Evolutionary conservation across 2,329 filamentous ascomycete genomes (phyloP).

Genomic region (Teratosphaeria gauchensis): DNA sequence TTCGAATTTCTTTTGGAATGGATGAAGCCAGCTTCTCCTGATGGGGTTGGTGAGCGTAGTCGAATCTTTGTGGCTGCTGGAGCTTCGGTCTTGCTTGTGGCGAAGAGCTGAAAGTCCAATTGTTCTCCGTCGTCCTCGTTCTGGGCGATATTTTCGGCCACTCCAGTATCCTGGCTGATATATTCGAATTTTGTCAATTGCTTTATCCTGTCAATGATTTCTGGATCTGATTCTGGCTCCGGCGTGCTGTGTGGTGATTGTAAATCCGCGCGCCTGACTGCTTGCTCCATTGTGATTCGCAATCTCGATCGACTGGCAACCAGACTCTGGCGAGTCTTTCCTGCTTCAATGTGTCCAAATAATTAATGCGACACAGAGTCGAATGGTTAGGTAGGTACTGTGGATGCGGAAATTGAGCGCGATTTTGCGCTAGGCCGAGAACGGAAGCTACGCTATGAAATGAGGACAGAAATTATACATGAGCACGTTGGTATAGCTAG

Average conservation of each 20-base stretch:
- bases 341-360: too few species aligned
- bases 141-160: not conserved
- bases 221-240: constrained; percentile 3
- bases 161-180: not conserved
- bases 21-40: constrained; percentile 10
- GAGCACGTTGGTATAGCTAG: not conserved
- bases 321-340: too few species aligned
- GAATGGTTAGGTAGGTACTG: not conserved
- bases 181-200: constrained; percentile 1
- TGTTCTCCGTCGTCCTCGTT: constrained; percentile 14
- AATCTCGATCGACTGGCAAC: not conserved
- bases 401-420: not conserved
- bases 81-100: constrained; percentile 7
- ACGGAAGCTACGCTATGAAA: not conserved
- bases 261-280: constrained; percentile 7
- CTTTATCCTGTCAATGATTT: constrained; percentile 4
- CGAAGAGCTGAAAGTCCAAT: constrained; percentile 20
- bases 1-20: constrained; percentile 3
- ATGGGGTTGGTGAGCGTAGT: constrained; percentile 2
- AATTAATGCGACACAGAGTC: not conserved
- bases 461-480: not conserved
- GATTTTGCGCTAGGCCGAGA: not conserved
- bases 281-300: constrained; percentile 5
- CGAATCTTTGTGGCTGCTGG: constrained; percentile 2
- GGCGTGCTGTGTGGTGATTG: constrained; percentile 6